Conservation (phyloP, 1,284 basidiomycete genomes). For the Ceratobasidium sp. region DNA sequence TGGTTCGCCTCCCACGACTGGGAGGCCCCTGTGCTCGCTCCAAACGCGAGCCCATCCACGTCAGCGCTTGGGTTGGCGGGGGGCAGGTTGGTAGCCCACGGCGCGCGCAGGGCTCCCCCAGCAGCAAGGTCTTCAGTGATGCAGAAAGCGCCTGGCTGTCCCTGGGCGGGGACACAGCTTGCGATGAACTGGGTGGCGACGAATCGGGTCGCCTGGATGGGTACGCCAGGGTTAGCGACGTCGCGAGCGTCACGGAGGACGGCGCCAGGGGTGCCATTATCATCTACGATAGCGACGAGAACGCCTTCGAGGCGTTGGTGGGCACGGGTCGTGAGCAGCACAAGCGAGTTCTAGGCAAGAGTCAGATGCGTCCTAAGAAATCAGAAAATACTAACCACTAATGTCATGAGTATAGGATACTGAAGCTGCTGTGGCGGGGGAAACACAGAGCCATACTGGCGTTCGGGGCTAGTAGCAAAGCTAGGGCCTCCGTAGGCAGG, state of each 20-base stretch:
- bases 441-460: constrained; percentile 11
- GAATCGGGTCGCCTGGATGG: constrained; percentile 74
- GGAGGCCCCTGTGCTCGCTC: constrained; percentile 58
- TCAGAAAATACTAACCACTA: constrained; percentile 29
- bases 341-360: constrained; percentile 71
- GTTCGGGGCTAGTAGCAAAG: background rate
- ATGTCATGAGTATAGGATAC: constrained; percentile 6
- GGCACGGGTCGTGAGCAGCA: constrained; percentile 76
- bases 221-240: constrained; percentile 67
- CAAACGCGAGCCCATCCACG: constrained; percentile 76
- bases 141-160: constrained; percentile 77
- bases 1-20: constrained; percentile 93
- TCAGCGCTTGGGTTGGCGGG: constrained; percentile 47
- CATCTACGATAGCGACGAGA: constrained; percentile 67
- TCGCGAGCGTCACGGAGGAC: constrained; percentile 80
- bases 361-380: constrained; percentile 45
- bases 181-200: constrained; percentile 74
- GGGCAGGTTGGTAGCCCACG: constrained; percentile 33
- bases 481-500: no score
- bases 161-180: constrained; percentile 79
- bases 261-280: constrained; percentile 72
- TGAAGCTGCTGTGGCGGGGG: constrained; percentile 1
- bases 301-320: constrained; percentile 75
- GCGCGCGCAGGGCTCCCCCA: constrained; percentile 51
- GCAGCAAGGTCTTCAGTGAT: constrained; percentile 85